Conservation (phyloP, 2,329 filamentous ascomycete species). For the Gnomoniopsis sp. region DNA sequence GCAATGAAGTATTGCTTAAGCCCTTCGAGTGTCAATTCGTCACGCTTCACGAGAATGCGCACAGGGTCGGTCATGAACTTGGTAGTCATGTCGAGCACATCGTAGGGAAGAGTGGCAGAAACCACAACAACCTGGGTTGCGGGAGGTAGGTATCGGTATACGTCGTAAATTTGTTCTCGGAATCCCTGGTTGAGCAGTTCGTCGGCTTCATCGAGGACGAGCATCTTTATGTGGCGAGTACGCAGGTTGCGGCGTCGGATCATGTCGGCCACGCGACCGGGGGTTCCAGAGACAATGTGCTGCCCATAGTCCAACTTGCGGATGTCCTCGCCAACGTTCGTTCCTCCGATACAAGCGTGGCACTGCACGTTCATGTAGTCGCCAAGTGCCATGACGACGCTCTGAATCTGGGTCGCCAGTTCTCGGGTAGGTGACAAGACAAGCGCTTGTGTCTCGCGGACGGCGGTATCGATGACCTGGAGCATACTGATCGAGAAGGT, state of each 20-base stretch:
- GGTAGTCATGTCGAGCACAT: slow-evolving; percentile 98
- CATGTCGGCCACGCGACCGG: slow-evolving; percentile 99
- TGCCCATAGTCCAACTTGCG: slow-evolving; percentile 94
- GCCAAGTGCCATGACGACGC: slow-evolving; percentile 96
- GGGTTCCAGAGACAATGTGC: slow-evolving; percentile 96
- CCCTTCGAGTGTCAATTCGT: slow-evolving; percentile 98
- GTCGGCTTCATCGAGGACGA: slow-evolving; percentile 98
- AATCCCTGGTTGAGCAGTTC: slow-evolving; percentile 96
- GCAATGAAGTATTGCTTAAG: slow-evolving; percentile 99
- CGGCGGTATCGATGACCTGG: slow-evolving; percentile 92
- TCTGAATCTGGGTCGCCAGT: slow-evolving; percentile 98
- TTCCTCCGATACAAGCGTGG: slow-evolving; percentile 99
- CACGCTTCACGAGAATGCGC: slow-evolving; percentile 99
- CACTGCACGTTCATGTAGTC: slow-evolving; percentile 99
- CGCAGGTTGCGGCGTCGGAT: slow-evolving; percentile 96
- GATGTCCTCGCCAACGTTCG: slow-evolving; percentile 97
- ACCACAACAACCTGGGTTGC: slow-evolving; percentile 97
- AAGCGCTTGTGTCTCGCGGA: slow-evolving; percentile 97
- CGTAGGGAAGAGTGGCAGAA: slow-evolving; percentile 97
- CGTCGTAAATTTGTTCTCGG: slow-evolving; percentile 99
- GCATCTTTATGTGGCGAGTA: slow-evolving; percentile 99
- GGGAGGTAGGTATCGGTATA: slow-evolving; percentile 98
- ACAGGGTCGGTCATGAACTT: slow-evolving; percentile 99
- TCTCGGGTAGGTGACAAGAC: slow-evolving; percentile 98
- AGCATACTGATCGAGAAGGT: slow-evolving; percentile 99